Base-by-base conservation (phyloP, 352 stramenopile species). In the Phytophthora pseudosyringae region DNA sequence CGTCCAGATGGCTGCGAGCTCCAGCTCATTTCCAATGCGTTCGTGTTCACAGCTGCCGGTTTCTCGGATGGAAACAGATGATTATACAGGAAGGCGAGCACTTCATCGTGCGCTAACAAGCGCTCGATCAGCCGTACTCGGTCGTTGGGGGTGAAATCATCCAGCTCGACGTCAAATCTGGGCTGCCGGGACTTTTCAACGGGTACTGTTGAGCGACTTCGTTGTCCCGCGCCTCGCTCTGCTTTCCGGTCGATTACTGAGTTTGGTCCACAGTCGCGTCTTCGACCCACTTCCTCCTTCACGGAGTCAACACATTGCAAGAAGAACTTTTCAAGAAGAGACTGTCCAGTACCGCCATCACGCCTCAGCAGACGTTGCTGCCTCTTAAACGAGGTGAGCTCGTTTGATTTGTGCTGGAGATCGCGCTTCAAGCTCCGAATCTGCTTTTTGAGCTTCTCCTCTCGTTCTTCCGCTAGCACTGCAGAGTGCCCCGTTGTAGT, bases 281-380 rank as follows among this genome's bases (percentile, higher is more conserved):
- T 60, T 55, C 76, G 67, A 49, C 68, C 48, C 6, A 91, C 83
- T 52, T 93, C 86, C 3, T 89, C 77, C 63, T 95, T 96, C 31
- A 96, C 82, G 0, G 85, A 83, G 9, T 95, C 79, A n/a, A 97
- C 66, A 61, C 86, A 95, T 54, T 90, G 73, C 44, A 93, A 63
- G 45, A 96, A 95, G 35, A 95, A 89, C 16, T 75, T 76, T 53
- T 95, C 83, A 18, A 95, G 64, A 13, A 79, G 73, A 5, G 81
- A 83, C 5, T 75, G 71, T 10, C 73, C 73, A 8, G 65, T 67
- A 15, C 71, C 55, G 5, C 73, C 78, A 18, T 73, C 69, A 11
- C 59, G 62, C 8, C 43, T 51, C 4, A 81, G 18, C 5, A 75
- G n/a, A 8, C 73, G 62, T 18, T 89, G 84, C 18, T 83, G 70